Evolutionary conservation across 495 filamentous ascomycete genomes (phyloP), one percentile per base, ranked within the genome.

Genomic region (Penicillium silybi): DNA sequence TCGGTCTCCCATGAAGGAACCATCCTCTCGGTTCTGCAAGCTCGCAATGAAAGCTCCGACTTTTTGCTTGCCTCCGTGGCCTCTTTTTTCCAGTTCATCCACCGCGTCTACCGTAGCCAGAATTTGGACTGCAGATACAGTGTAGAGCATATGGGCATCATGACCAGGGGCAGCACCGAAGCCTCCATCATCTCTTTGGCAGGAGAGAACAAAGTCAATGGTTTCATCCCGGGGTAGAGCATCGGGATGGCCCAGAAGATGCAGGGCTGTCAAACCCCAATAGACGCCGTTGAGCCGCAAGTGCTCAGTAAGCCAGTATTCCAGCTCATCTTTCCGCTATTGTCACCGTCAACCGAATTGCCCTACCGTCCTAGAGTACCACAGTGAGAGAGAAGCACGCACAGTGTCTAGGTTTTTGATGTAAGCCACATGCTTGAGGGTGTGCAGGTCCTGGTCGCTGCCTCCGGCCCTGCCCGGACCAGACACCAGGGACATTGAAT

Each of bases 261-360:
- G 86, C 7, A 97, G 80, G 13, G 92, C 86, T 3, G 83, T 92
- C 48, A 98, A 74, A 22, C 95, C 93, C 93, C 93, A 98, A 70
- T 98, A 98, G 32, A 97, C 80, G 27, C 93, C 93, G 64, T 91
- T 96, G 27, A 97, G 76, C 41, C 93, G 89, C 46, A 98, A 82
- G 63, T 98, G 93, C 69, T 97, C 91, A 6, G 95, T 97, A 57
- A 97, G 79, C 85, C 91, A 95, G 72, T 97, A 97, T 66, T 97
- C 91, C 52, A 96, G 83, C 65, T 95, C 90, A 72, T 97, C 91
- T 72, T 86, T 89, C 56, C 87, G 80, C 85, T 89, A 73, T 66
- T 58, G 62, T 59, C 49, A 66, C 55, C 53, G 66, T 73, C 67
- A 74, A 73, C 58, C 54, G 57, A 52, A 44, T 37, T 46, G 38